Evolutionary conservation across 176 grass and related monocot species (phyloP), one percentile per base, ranked within the genome.

Genomic region (Neostapfia colusana): DNA sequence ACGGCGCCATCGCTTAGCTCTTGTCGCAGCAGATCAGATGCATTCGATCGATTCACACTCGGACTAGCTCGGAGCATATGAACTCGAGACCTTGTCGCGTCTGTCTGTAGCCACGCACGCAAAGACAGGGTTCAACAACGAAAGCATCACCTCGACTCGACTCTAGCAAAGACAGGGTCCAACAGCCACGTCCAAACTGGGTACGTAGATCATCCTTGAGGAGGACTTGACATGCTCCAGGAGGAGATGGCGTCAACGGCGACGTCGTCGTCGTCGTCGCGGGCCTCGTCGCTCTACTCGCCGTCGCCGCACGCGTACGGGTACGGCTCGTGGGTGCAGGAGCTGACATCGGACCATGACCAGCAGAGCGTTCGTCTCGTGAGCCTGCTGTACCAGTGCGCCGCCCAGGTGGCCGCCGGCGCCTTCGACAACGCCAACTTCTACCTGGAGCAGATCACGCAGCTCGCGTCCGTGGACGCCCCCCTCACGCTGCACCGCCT

Each of bases 401-500:
- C 88, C 20, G 66, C 69, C 3, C 74, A 78, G 79, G 83, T 86
- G 43, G 63, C 83, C 5, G 57, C 69, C 16, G 88, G 80, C 28
- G 56, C 80, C 28, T 80, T 86, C 65, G 79, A 79, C 75, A 57
- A 69, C 70, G 84, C 88, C 46, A 82, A 85, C 69, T 16, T 57
- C 17, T 86, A 37, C 84, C 88, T 86, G 2, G 83, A 90, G 63
- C 83, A 83, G 41, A 85, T 86, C 67, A 82, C 41, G 53, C 84
- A 82, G 79, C 63, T 90, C 7, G 83, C 70, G 14, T 90, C 84
- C 14, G 75, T 85, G 48, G 79, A 83, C 75, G 75, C 81, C 76
- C 76, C 86, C 4, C 79, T 83, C 80, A 83, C 80, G 56, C 79
- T 90, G 40, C 75, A 83, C 53, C 90, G 90, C 24, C 80, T 92